These are phyloP conservation scores for Fraxinus nigra DNA, from an alignment of 305 asterid genomes.

Conservation along the genomic window DNA sequence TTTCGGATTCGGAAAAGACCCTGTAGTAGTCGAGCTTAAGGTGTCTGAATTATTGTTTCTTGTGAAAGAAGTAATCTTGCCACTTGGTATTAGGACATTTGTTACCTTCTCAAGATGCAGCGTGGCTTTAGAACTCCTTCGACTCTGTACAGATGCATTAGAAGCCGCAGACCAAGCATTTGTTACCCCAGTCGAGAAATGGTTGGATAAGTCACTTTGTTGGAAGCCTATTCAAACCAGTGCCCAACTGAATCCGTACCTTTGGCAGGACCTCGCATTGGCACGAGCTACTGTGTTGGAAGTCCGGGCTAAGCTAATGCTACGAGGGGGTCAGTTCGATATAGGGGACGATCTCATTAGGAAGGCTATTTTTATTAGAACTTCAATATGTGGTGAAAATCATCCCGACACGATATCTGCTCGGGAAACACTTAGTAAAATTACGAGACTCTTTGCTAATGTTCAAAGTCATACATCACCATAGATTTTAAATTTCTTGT, in stretches of 20 bases:
- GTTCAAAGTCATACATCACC: conserved; percentile 60
- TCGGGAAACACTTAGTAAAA: conserved; percentile 74
- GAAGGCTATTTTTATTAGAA: conserved; percentile 77
- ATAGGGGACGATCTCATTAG: conserved; percentile 78
- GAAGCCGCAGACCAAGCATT: conserved; percentile 89
- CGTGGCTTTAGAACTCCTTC: conserved; percentile 79
- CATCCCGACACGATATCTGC: conserved; percentile 93
- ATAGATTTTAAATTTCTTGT: conserved; percentile 31
- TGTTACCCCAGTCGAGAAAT: conserved; percentile 84
- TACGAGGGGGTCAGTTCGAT: conserved; percentile 82
- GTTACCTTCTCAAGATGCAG: conserved; percentile 73
- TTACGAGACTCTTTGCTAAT: conserved; percentile 72
- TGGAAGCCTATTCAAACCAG: conserved; percentile 80
- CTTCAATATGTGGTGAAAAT: conserved; percentile 81
- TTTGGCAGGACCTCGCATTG: conserved; percentile 92
- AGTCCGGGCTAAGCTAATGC: conserved; percentile 85
- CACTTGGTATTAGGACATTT: conserved; percentile 75
- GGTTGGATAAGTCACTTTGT: conserved; percentile 84
- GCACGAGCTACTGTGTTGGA: conserved; percentile 82
- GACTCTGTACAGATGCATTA: conserved; percentile 86
- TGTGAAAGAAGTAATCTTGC: conserved; percentile 72
- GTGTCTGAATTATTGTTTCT: conserved; percentile 62
- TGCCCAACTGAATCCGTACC: conserved; percentile 84
- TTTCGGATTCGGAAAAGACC: conserved; percentile 81
- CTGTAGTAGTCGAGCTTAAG: conserved; percentile 71